Evolutionary conservation across 78 protist genomes (phyloP), one percentile per base, ranked within the genome.

Genomic region (Cavenderia fasciculata): DNA sequence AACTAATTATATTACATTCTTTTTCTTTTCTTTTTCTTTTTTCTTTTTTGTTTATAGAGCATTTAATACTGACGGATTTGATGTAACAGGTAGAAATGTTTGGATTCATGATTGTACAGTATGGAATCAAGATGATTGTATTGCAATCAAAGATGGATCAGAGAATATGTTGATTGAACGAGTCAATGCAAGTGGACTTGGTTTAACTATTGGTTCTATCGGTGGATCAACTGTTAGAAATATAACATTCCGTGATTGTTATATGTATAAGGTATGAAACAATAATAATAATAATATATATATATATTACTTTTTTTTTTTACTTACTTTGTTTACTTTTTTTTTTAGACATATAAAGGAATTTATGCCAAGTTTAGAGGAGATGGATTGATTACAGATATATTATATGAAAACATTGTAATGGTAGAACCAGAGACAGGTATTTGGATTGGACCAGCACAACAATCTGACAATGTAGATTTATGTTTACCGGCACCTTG

Each of bases 81-180:
- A 82, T 54, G 76, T 78, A 19, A 52, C 94, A 0, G 92, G 93
- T 18, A 25, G 36, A 71, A 79, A 77, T 73, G 91, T 85, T 12
- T 51, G 69, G 46, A 72, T 93, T 49, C 95, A 93, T 63, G 93
- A 93, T 75, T 85, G 92, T 51, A 36, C 62, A 25, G 77, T 93
- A 16, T 85, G 92, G 95, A 93, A 85, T 69, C 82, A 86, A 31
- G 95, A 93, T 62, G 95, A 93, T 82, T 93, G 90, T 74, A 59
- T 93, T 57, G 95, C 86, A 0, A 87, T 89, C 5, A 89, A 89
- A 62, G 87, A 66, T 68, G 38, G 87, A 2, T 61, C 78, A 29
- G 72, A 68, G 23, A 90, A 90, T 63, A 71, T 90, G 88, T 56
- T 90, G 59, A 51, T 90, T 27, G 94, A 90, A 65, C 47, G 84